Percentiles rank a stretch among this genome's conserved stretches.
Evolutionary conservation across 805 yeast genomes (phyloP).

Genomic region (Candida boleticola): DNA sequence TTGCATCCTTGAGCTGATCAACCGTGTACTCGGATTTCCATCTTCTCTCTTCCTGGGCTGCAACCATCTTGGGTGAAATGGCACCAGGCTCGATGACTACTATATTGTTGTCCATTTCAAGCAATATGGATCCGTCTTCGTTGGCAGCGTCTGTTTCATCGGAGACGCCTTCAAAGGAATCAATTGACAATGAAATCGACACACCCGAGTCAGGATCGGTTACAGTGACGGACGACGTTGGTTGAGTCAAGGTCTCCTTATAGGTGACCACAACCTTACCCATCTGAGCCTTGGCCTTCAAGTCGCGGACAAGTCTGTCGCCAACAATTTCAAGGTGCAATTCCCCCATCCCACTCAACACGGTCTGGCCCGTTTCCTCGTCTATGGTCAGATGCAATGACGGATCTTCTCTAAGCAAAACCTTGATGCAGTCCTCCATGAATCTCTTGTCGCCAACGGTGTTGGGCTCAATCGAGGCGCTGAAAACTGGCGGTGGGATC

Average conservation of each 20-base stretch:
- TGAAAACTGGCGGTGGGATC: constrained; percentile 91
- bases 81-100: constrained; percentile 34
- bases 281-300: constrained; percentile 77
- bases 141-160: constrained; percentile 31
- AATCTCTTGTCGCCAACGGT: constrained; percentile 77
- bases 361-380: constrained; percentile 86
- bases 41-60: constrained; percentile 29
- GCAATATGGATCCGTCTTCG: constrained; percentile 36
- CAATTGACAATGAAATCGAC: constrained; percentile 26
- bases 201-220: constrained; percentile 20
- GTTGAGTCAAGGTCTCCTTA: constrained; percentile 58
- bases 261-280: constrained; percentile 88
- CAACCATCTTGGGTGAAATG: constrained; percentile 21
- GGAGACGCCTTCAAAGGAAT: constrained; percentile 37
- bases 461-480: constrained; percentile 77
- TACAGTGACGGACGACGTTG: constrained; percentile 16
- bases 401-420: constrained; percentile 85
- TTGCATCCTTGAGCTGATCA: constrained; percentile 51
- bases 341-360: constrained; percentile 96
- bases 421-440: constrained; percentile 66
- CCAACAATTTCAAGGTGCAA: constrained; percentile 86
- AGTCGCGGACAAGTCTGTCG: constrained; percentile 74
- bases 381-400: constrained; percentile 69
- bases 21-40: constrained; percentile 51
- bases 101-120: constrained; percentile 50